Base-by-base conservation (phyloP, 192 early-diverging fungal genomes). In the Backusella liffmaniae region DNA sequence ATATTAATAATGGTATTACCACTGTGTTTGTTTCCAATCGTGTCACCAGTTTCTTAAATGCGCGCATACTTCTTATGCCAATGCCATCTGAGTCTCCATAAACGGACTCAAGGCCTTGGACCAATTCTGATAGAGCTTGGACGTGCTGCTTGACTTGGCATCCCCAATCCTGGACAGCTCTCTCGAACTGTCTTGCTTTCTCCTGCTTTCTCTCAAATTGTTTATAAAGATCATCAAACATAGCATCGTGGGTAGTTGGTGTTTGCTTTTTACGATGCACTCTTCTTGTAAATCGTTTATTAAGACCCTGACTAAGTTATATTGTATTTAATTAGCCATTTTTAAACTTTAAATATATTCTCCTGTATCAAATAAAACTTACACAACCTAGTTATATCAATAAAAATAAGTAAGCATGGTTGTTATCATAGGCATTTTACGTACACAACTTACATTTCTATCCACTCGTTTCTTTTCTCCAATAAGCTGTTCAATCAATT, bases 401-500 rank as follows among this genome's bases (percentile, higher is more conserved):
- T 39, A 8, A 23, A 70, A 41, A 26, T 39, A 5, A 15, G 39
- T 30, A 56, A 7, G n/a, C 34, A 23, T 30, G 26, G 7, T 3
- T 29, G 7, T 3, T 29, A 62, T 62, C 3, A 62, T n/a, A 5
- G 36, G 15, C 7, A 62, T 46, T 21, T 34, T 10, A 49, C n/a
- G 5, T 18, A n/a, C n/a, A 49, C 0, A 49, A 80, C 90, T 84
- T 85, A 93, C 88, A 89, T 92, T 86, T 3, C 90, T 84, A 77
- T 95, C 93, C 4, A 83, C 79, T 72, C 85, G 88, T 49, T 86
- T 87, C 68, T 92, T 93, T 21, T 87, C 88, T 26, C 91, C 90
- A 1, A 96, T 91, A 77, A 94, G 92, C 77, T 93, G 93, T 66
- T 95, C 93, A 5, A 94, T 91, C 69, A 94, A 91, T 80, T 94